These are phyloP conservation scores for Colletotrichum acutatum DNA, from an alignment of 2,329 filamentous ascomycete species.

Conservation along the genomic window DNA sequence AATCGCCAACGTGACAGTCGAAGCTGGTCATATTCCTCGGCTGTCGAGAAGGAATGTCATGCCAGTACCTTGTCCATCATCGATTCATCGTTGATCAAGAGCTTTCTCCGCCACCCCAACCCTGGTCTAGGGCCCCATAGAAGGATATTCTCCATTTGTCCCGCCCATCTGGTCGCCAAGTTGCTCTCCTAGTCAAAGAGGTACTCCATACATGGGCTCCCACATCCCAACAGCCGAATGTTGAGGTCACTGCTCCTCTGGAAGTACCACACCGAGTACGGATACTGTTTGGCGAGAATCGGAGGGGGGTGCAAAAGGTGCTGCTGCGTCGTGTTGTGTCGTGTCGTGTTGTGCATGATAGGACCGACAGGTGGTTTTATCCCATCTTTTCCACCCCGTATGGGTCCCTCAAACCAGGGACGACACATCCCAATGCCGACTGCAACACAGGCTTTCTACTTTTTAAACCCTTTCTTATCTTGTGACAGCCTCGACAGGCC, in stretches of 20 bases:
- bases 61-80: constrained; percentile 11
- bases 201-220: constrained; percentile 1
- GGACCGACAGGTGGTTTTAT: constrained; percentile 18
- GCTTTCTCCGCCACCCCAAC: constrained; percentile 22
- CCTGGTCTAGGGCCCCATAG: constrained; percentile 14
- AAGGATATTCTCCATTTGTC: not conserved
- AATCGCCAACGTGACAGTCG: not conserved
- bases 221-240: not conserved
- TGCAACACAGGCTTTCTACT: constrained; percentile 13
- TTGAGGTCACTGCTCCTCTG: constrained; percentile 9
- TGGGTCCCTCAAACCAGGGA: constrained; percentile 30
- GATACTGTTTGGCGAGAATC: not conserved
- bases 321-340: constrained; percentile 12
- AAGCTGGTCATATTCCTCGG: constrained; percentile 20
- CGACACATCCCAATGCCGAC: constrained; percentile 30
- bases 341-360: constrained; percentile 26
- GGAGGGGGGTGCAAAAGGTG: not conserved
- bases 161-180: constrained; percentile 9
- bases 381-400: constrained; percentile 18
- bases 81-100: constrained; percentile 12
- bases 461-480: constrained; percentile 21
- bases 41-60: constrained; percentile 9
- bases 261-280: constrained; percentile 4
- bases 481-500: constrained; percentile 26
- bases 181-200: not conserved